A percentile compares a stretch with the other conserved stretches of the same genome.
phyloP scores from a whole-genome alignment of 441 rosid species.

The Pelargonium australe region DNA sequence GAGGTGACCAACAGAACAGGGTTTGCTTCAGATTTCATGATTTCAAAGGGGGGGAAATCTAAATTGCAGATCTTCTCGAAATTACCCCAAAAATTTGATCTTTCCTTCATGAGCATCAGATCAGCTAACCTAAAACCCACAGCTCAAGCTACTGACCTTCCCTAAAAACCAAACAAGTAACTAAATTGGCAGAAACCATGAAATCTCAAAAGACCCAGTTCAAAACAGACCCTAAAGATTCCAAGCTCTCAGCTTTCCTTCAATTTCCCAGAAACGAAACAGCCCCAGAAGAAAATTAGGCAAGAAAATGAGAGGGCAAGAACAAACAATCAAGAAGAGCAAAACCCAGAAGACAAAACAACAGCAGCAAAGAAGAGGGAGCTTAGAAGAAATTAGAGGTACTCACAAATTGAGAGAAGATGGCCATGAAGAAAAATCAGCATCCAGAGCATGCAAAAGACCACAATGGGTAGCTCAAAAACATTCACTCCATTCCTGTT shows the following conservation, averaged over 20 bases:
- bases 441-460: not conserved
- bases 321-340: not conserved
- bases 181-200: not conserved
- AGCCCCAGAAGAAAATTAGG: not conserved
- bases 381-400: not conserved
- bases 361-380: not conserved
- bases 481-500: not conserved
- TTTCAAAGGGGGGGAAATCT: too few species aligned
- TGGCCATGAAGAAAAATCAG: not conserved
- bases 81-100: not conserved
- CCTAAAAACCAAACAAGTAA: not conserved
- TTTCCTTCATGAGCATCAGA: not conserved
- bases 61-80: not conserved
- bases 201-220: not conserved
- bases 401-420: conserved; percentile 35
- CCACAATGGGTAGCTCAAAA: not conserved
- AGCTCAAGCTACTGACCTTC: not conserved
- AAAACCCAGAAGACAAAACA: not conserved
- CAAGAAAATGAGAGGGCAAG: not conserved
- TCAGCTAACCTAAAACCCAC: not conserved
- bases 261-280: conserved; percentile 16
- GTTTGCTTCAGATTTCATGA: too few species aligned
- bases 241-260: conserved; percentile 7
- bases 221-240: not conserved
- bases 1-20: not conserved